These are phyloP conservation scores for Pleodorina starrii DNA, from an alignment of 139 green algal genomes.

Conservation along the genomic window DNA sequence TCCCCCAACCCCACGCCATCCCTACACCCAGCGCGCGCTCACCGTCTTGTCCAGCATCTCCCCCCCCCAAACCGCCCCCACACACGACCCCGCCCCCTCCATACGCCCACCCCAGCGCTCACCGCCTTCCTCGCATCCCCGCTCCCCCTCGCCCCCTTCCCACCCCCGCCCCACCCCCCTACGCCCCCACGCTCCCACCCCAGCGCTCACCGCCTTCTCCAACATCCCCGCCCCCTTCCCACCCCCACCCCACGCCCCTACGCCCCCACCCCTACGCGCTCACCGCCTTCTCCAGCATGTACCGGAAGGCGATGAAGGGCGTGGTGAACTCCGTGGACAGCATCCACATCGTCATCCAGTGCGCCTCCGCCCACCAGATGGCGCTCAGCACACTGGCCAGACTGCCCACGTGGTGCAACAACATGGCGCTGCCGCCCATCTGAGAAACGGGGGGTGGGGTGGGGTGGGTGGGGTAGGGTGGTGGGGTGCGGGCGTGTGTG, in stretches of 20 bases:
- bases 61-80: not conserved
- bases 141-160: not conserved
- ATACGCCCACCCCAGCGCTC: not conserved
- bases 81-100: not conserved
- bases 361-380: constrained; percentile 25
- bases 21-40: not conserved
- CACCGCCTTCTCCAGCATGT: constrained; percentile 13
- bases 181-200: not conserved
- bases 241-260: not conserved
- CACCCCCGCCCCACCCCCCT: not conserved
- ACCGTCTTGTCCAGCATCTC: not conserved
- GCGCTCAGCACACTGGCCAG: constrained; percentile 39
- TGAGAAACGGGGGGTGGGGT: not conserved
- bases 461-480: not conserved
- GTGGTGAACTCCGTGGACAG: constrained; percentile 64
- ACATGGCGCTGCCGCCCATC: constrained; percentile 62
- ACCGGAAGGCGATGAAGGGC: constrained; percentile 55
- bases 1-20: no score
- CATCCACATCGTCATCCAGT: constrained; percentile 63
- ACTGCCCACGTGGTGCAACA: constrained; percentile 56
- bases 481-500: not conserved
- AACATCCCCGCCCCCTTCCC: not conserved
- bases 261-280: no score
- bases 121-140: not conserved
- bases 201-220: not conserved